Base-by-base conservation (phyloP, 306 rosid genomes). In the Prunus kanzakura region DNA sequence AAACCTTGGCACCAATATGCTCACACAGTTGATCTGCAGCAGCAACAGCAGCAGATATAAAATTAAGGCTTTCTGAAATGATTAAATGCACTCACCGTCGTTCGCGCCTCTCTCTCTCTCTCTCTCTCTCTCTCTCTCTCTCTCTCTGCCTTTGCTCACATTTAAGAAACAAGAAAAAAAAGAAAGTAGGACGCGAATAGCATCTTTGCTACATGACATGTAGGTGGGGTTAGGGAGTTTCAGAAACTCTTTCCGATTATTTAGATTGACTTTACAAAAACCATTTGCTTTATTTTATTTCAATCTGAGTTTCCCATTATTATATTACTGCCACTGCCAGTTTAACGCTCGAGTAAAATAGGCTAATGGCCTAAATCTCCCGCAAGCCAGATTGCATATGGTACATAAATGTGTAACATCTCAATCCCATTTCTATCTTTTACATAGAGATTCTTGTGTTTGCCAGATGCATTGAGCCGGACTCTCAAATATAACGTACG, bases 151-250 rank as follows among this genome's bases (percentile, higher is more conserved):
- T 27, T 55, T 55, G 72, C 67, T 75, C 69, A 55, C 80, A 60
- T 71, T 77, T 61, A 69, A 73, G 74, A 69, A 76, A 57, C 72
- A 47, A 56, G 45, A 64, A 6, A 0, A 0, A 6, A 61, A 67
- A 60, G 2, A 25, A 22, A 52, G 74, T 20, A 58, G 11, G 58
- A 19, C 6, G n/a, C 20, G 84, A 67, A 76, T 68, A 74, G 89
- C 89, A 94, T 90, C 91, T 90, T 85, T 73, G 76, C 76, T 72
- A 85, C 25, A 29, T 41, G 93, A 90, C 96, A 86, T 19, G 41
- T 50, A 83, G 82, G 75, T 78, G 76, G 47, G 74, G 88, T 81
- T 84, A 30, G 65, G 79, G 73, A 61, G 49, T 68, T 74, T 74
- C 79, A 82, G 79, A 69, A 72, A 25, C 41, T 30, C 50, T 41